phyloP scores from a whole-genome alignment of 345 rosid genomes.

The Citropsis articulata region DNA sequence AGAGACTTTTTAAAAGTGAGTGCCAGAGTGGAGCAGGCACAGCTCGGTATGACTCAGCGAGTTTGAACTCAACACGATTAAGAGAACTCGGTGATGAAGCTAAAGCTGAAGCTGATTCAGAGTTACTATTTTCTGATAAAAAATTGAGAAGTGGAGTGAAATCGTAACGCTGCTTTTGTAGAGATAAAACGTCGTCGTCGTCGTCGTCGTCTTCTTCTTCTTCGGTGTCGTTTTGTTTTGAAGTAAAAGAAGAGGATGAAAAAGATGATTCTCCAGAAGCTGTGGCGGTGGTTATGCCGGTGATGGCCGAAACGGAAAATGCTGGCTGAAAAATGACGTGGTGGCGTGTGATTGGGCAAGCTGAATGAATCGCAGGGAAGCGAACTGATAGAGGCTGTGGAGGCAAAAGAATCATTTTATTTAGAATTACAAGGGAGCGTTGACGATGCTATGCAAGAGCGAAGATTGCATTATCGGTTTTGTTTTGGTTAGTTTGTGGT shows the following conservation, averaged over 20 bases:
- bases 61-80: conserved; percentile 57
- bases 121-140: conserved; percentile 42
- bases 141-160: conserved; percentile 77
- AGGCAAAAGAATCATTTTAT: conserved; percentile 43
- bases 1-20: conserved; percentile 65
- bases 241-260: conserved; percentile 15
- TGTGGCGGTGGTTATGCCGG: neutral
- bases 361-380: conserved; percentile 34
- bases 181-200: conserved; percentile 40
- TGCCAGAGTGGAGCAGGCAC: conserved; percentile 95
- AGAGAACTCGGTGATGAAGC: conserved; percentile 44
- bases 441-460: neutral
- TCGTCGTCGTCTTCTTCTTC: neutral
- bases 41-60: conserved; percentile 76
- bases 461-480: conserved; percentile 3
- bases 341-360: conserved; percentile 30
- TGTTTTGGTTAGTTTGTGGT: conserved; percentile 9
- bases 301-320: conserved; percentile 16
- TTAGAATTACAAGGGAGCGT: neutral
- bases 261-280: conserved; percentile 8
- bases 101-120: conserved; percentile 25
- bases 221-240: conserved; percentile 20
- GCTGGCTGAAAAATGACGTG: conserved; percentile 36
- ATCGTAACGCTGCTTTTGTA: conserved; percentile 64
- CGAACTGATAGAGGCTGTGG: conserved; percentile 52